Percentiles rank a stretch among this genome's conserved stretches.
Conservation (phyloP, 1,284 basidiomycete genomes). For the Kwoniella shivajii region DNA sequence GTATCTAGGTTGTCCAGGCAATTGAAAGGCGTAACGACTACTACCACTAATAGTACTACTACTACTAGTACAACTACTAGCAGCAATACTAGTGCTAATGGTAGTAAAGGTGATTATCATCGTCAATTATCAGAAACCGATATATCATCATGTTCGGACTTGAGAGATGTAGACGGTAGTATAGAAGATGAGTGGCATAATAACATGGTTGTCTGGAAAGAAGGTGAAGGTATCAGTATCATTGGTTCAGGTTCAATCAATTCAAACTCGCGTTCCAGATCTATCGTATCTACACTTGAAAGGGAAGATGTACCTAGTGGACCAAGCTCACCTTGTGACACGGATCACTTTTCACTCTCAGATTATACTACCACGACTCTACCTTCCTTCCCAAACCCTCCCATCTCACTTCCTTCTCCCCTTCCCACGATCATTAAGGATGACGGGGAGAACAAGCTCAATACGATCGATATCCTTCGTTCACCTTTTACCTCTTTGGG, state of each 20-base stretch:
- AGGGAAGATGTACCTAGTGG: conserved; percentile 13
- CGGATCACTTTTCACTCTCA: conserved; percentile 14
- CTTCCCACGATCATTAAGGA: background rate
- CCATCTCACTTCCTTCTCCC: background rate
- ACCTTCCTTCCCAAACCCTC: conserved; percentile 12
- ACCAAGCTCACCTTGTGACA: conserved; percentile 17
- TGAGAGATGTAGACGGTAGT: background rate
- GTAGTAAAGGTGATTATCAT: background rate
- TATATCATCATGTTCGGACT: conserved; percentile 2
- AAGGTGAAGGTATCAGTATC: background rate
- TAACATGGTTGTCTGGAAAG: conserved; percentile 6
- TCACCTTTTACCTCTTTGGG: too few relatives aligned
- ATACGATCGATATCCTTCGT: too few relatives aligned
- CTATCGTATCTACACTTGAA: too few relatives aligned
- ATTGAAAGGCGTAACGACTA: background rate
- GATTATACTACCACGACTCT: background rate
- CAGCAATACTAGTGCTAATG: background rate
- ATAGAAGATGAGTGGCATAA: conserved; percentile 7
- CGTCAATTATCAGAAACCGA: conserved; percentile 1
- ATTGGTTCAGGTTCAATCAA: background rate
- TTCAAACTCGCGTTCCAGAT: background rate
- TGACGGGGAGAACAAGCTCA: background rate
- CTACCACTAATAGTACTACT: background rate
- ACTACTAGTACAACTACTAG: background rate
- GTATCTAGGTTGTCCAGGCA: conserved; percentile 2